These are phyloP conservation scores for Teratosphaeria nubilosa DNA, from an alignment of 2,329 filamentous ascomycete genomes.

Conservation along the genomic window DNA sequence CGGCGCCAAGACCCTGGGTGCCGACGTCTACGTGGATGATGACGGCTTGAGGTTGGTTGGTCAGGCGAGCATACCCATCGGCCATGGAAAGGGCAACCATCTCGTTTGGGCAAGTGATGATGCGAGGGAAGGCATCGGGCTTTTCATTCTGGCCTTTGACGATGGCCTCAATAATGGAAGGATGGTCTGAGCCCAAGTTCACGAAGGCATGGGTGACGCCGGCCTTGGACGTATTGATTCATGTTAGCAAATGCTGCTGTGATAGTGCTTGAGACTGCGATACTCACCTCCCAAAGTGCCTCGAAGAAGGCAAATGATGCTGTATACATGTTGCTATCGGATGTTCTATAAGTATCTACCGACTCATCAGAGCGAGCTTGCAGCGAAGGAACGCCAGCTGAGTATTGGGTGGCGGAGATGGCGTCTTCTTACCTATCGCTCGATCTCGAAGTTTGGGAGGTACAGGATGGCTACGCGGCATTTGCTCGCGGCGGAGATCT, in stretches of 20 bases:
- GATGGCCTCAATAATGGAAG: slow-evolving; percentile 70
- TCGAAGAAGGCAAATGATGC: slow-evolving; percentile 76
- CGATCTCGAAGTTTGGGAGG: too few species aligned
- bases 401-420: too few species aligned
- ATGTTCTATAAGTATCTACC: not conserved
- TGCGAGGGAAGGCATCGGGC: slow-evolving; percentile 54
- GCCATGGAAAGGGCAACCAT: slow-evolving; percentile 79
- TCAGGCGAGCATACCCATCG: slow-evolving; percentile 66
- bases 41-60: slow-evolving; percentile 63
- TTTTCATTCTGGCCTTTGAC: slow-evolving; percentile 63
- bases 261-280: not conserved
- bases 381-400: not conserved
- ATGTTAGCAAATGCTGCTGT: not conserved
- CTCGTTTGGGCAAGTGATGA: slow-evolving; percentile 75
- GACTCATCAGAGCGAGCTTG: not conserved
- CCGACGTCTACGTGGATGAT: slow-evolving; percentile 76
- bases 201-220: slow-evolving; percentile 53
- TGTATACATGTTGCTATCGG: slow-evolving; percentile 45
- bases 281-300: slow-evolving; percentile 57
- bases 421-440: not conserved
- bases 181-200: slow-evolving; percentile 62
- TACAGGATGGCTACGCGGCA: not conserved
- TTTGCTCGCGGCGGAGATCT: not conserved
- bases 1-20: slow-evolving; percentile 66
- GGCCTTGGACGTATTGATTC: slow-evolving; percentile 25